A percentile compares a stretch with the other conserved stretches of the same genome.
phyloP scores from a whole-genome alignment of 2,329 filamentous ascomycete species.

The Aspergillus thermomutatus region DNA sequence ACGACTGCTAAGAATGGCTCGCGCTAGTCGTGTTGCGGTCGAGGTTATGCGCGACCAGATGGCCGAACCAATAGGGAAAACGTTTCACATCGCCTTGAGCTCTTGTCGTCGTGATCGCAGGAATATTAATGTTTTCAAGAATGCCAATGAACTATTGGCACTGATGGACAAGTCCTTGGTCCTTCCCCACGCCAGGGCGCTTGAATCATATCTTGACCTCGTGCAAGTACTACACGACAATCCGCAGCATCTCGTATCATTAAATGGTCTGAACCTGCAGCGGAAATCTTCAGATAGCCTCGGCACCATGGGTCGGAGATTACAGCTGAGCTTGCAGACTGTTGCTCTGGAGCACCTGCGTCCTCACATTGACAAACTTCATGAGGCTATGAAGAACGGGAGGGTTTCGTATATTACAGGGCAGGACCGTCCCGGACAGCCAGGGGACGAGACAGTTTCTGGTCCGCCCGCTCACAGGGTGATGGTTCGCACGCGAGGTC shows the following conservation, averaged over 20 bases:
- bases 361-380: slow-evolving; percentile 26
- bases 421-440: slow-evolving; percentile 10
- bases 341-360: slow-evolving; percentile 23
- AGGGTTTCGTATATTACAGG: slow-evolving; percentile 1
- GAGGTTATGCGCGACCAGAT: slow-evolving; percentile 54
- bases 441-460: slow-evolving; percentile 20
- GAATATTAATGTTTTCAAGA: slow-evolving; percentile 65
- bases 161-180: slow-evolving; percentile 50
- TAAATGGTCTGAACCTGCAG: slow-evolving; percentile 24
- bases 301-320: slow-evolving; percentile 20
- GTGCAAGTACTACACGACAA: slow-evolving; percentile 23
- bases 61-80: slow-evolving; percentile 48
- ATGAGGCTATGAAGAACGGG: slow-evolving; percentile 25
- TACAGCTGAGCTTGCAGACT: slow-evolving; percentile 24
- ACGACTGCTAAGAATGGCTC: slow-evolving; percentile 61
- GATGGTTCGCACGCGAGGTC: slow-evolving; percentile 25
- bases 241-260: slow-evolving; percentile 25
- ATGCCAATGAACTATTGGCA: slow-evolving; percentile 64
- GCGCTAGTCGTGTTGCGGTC: slow-evolving; percentile 61
- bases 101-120: slow-evolving; percentile 72
- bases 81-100: slow-evolving; percentile 70
- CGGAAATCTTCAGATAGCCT: slow-evolving; percentile 16
- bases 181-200: slow-evolving; percentile 28
- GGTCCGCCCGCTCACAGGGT: slow-evolving; percentile 21
- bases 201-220: slow-evolving; percentile 29